Base-by-base conservation (phyloP, 805 yeast genomes). In the Saturnispora silvae region DNA sequence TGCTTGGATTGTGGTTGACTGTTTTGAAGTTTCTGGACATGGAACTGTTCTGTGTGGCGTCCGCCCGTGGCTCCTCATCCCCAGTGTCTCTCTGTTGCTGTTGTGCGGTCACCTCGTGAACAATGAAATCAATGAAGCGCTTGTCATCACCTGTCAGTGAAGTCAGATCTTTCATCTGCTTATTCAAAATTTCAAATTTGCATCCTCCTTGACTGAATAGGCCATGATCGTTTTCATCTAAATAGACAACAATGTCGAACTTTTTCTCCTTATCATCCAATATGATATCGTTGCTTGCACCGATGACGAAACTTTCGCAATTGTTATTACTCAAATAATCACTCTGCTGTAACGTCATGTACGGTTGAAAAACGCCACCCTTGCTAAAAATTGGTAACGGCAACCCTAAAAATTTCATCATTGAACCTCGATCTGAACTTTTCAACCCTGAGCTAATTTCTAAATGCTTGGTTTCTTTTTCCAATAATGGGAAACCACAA, bases 351-450 rank as follows among this genome's bases (percentile, higher is more conserved):
- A 92, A 62, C 0, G 97, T 94, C n/a, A 87, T 68, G 59, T 89
- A 92, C 2, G 98, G 97, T 47, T 81, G 79, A 67, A 94, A 87
- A 42, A 89, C 68, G 1, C 94, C 86, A 31, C 94, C 94, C 46
- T 74, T 72, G 34, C 85, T 85, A 58, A 92, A 92, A 1, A 86
- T 57, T 48, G 81, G 87, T 34, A 92, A 62, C 0, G 98, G 98
- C 23, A 92, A 64, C 0, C 97, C 98, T 51, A 85, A 70, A 53
- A 84, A 92, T 24, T 72, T 61, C 28, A 89, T 60, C 53, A 87
- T 67, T 1, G 95, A 82, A 44, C 69, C 67, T 35, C 96, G 62
- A 56, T 85, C 87, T 41, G 83, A 78, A 5, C 94, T 75, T 47
- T 74, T 77, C 42, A 89, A 66, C 11, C 85, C 72, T 4, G 73